Evolutionary conservation across 2,329 filamentous ascomycete genomes (phyloP).

Genomic region (Alternaria sp.): DNA sequence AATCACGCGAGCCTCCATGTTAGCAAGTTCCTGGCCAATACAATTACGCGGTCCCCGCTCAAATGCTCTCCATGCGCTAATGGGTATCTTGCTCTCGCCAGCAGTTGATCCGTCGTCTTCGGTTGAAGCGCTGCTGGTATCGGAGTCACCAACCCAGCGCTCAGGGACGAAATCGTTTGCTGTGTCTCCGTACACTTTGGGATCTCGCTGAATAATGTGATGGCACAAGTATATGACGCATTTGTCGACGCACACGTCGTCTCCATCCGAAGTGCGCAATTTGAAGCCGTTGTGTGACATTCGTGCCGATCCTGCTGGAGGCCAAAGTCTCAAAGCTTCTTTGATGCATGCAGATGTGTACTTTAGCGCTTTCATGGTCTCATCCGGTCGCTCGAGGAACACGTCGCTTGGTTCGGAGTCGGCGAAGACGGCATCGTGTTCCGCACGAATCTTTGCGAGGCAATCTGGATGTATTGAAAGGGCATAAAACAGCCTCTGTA

Average conservation of each 20-base stretch:
- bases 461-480: conserved; percentile 43
- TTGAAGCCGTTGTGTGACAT: conserved; percentile 51
- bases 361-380: conserved; percentile 59
- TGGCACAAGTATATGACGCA: conserved; percentile 57
- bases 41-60: conserved; percentile 65
- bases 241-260: conserved; percentile 56
- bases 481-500: conserved; percentile 45
- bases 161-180: conserved; percentile 47
- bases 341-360: conserved; percentile 65
- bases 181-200: conserved; percentile 43
- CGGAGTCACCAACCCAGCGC: conserved; percentile 50
- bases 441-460: conserved; percentile 51
- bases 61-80: conserved; percentile 64
- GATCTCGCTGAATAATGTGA: conserved; percentile 51
- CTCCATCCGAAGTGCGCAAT: conserved; percentile 54
- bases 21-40: conserved; percentile 66
- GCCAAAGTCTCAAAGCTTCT: conserved; percentile 64
- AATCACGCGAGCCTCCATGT: conserved; percentile 62
- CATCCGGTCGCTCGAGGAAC: conserved; percentile 55
- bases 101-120: conserved; percentile 22
- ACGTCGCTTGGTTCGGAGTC: conserved; percentile 51
- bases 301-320: conserved; percentile 59
- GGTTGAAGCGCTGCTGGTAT: conserved; percentile 29
- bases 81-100: conserved; percentile 41
- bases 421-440: conserved; percentile 65